Evolutionary conservation across 129 eudicot genomes (phyloP), one percentile per base, ranked within the genome.

Genomic region (Apium graveolens): DNA sequence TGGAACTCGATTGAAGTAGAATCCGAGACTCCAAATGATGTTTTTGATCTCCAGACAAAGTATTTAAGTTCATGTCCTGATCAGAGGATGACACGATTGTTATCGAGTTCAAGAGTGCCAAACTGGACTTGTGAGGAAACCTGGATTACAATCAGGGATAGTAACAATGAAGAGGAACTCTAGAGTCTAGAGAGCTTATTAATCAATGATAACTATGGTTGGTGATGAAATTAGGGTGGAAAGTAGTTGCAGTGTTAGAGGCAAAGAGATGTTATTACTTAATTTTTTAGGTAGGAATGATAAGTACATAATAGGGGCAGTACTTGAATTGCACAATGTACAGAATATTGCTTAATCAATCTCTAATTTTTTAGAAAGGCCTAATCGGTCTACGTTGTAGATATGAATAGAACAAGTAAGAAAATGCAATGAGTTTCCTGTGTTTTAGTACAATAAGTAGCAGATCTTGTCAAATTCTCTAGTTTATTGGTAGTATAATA

Each of bases 91-190:
- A 29, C 78, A 78, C 81, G 66, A 83, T 73, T 89, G 89, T 75
- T 60, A 37, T 77, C 74, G 65, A 53, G 76, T 72, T 85, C 89
- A 20, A 80, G 81, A 37, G 74, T 49, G 73, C 86, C 57, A 44
- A 60, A 76, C 46, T 82, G 88, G 84, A 81, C 49, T 38, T 73
- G 74, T 78, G 89, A 65, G 60, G 89, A 85, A 44, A 82, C 75
- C 39, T 91, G 97, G 97, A 45, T 91, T 12, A 84, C 87, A 29
- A 72, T 91, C 16, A 91, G 93, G 79, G 72, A 27, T 72, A 66
- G 68, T n/a, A 57, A 55, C 46, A 78, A 43, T 65, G 51, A 41
- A 71, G 45, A 72, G 31, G 76, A 53, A 68, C 72, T 5, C 7
- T 48, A 35, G 11, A 68, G 75, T 5, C 7, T 48, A 35, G 11